Percentiles rank a stretch among this genome's conserved stretches.
Conservation (phyloP, 129 eudicot genomes). For the Saussurea involucrata region DNA sequence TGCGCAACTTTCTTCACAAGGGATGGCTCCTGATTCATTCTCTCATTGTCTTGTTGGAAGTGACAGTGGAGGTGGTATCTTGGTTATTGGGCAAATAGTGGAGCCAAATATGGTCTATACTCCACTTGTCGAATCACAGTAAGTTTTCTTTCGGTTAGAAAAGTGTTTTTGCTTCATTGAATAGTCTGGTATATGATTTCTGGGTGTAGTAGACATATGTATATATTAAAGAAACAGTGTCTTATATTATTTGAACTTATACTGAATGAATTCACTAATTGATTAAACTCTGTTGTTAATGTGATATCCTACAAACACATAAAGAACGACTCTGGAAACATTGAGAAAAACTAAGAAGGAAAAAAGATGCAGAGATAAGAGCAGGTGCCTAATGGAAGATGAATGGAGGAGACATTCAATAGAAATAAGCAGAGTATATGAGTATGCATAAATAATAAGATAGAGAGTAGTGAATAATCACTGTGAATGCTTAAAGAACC, state of each 20-base stretch:
- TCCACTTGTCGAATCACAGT: conserved; percentile 87
- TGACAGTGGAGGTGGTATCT: conserved; percentile 75
- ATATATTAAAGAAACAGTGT: too few relatives aligned
- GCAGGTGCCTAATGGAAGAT: too few relatives aligned
- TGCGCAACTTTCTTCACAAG: conserved; percentile 87
- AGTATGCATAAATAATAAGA: background rate
- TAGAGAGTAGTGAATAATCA: too few relatives aligned
- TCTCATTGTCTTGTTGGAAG: conserved; percentile 93
- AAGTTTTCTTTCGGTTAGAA: conserved; percentile 40
- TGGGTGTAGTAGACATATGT: too few relatives aligned
- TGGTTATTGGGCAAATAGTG: conserved; percentile 86
- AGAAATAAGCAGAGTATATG: background rate
- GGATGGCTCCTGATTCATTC: conserved; percentile 68
- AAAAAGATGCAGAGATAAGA: too few relatives aligned
- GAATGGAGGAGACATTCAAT: too few relatives aligned
- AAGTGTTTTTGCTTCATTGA: background rate
- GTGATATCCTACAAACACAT: background rate
- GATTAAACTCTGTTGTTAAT: too few relatives aligned
- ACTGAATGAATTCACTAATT: too few relatives aligned
- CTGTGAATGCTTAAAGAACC: background rate
- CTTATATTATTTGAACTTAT: too few relatives aligned
- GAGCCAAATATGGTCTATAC: conserved; percentile 91
- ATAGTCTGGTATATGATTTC: background rate
- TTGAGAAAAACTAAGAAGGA: background rate
- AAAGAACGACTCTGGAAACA: background rate